Base-by-base conservation (phyloP, 2,329 filamentous ascomycete species). In the Aspergillus sojae region DNA sequence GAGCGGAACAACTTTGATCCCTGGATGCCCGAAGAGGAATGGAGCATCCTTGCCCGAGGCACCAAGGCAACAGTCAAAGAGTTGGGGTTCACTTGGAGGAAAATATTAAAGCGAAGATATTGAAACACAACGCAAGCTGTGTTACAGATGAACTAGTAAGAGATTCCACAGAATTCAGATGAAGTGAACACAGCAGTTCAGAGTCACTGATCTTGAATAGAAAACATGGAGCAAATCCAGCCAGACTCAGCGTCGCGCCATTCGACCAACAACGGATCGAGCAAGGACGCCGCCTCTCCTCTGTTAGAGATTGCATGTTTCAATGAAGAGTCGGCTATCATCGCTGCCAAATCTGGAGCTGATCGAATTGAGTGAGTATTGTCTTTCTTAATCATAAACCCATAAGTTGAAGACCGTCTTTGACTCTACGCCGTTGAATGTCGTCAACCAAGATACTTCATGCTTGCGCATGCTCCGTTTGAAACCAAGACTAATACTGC, bases 311-410 rank as follows among this genome's bases (percentile, higher is more conserved):
- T 85, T 52, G 83, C 82, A 12, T 82, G 80, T 65, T 86, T 86
- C 74, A 81, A 75, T 53, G 32, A 63, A 10, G 57, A 68, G n/a
- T 84, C 82, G 0, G 83, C 81, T 2, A 61, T 82, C 4, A 62
- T 74, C 19, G 84, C 84, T 11, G 73, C 73, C 7, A 45, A 66
- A 3, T 70, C 75, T 30, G 82, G 83, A 11, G 84, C 83, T 4
- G 75, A 82, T 67, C 79, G 84, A 0, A 82, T 87, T 58, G 85
- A 87, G 71, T 80, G 59, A 63, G 72, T 85, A 6, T 84, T 82
- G 1, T 26, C n/a, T 16, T 16, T 10, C 23, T 11, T 10, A 28
- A 4, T 12, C 45, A 34, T 12, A 30, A 21, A 7, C 1, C 14
- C 23, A 6, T 32, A n/a, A 43, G 80, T 60, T 82, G 82, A 28